phyloP scores from a whole-genome alignment of 495 filamentous ascomycete species.

The Corynascus novoguineensis region DNA sequence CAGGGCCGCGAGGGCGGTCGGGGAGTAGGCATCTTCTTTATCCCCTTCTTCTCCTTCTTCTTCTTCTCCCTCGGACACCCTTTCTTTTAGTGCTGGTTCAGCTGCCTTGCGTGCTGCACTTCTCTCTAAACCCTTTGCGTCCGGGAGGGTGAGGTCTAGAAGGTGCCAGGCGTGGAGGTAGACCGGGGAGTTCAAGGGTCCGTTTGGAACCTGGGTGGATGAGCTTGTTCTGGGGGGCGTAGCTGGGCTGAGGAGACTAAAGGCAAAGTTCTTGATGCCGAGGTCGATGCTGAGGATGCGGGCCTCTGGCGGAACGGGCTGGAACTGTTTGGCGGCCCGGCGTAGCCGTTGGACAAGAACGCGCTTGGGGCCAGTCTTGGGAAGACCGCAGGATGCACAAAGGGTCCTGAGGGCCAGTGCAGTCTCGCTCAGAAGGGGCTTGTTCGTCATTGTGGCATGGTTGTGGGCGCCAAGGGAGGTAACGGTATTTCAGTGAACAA shows the following conservation, averaged over 20 bases:
- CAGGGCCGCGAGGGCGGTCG: constrained; percentile 50
- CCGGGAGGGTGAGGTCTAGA: constrained; percentile 27
- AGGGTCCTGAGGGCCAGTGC: constrained; percentile 5
- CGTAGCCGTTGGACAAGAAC: constrained; percentile 15
- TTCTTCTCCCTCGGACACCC: not conserved
- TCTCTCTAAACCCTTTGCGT: too few species aligned
- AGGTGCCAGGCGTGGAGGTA: constrained; percentile 30
- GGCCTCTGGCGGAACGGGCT: constrained; percentile 15
- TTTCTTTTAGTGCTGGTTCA: not conserved
- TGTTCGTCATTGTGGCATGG: constrained; percentile 7
- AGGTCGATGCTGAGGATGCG: constrained; percentile 76
- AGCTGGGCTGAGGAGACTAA: constrained; percentile 51
- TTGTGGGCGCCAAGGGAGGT: too few species aligned
- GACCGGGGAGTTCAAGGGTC: constrained; percentile 30
- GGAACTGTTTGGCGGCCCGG: constrained; percentile 14
- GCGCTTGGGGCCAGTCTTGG: constrained; percentile 18
- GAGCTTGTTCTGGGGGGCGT: not conserved
- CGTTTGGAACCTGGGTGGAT: not conserved
- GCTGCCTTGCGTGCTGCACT: too few species aligned
- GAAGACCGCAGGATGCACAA: constrained; percentile 23
- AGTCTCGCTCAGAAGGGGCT: not conserved
- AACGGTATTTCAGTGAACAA: too few species aligned
- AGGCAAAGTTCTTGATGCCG: constrained; percentile 80
- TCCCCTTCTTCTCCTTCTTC: not conserved
- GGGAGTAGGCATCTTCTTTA: constrained; percentile 48